These are phyloP conservation scores for Termitomyces sp. DNA, from an alignment of 768 basidiomycete species.

Conservation along the genomic window DNA sequence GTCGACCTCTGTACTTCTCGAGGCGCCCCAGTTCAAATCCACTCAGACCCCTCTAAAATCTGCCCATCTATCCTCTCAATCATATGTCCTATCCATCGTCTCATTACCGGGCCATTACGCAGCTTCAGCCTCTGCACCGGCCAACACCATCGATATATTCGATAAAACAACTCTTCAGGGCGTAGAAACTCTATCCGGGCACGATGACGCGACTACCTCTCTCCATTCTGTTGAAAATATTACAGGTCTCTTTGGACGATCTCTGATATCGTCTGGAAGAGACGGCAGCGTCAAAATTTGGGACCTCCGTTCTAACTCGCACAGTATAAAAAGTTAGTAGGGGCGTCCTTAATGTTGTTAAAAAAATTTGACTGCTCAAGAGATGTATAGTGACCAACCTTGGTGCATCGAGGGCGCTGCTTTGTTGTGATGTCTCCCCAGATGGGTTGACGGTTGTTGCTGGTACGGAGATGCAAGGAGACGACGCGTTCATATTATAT, in stretches of 20 bases:
- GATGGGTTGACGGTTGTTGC: slow-evolving; percentile 76
- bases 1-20: slow-evolving; percentile 22
- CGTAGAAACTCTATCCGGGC: slow-evolving; percentile 49
- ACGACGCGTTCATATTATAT: slow-evolving; percentile 81
- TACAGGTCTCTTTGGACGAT: slow-evolving; percentile 35
- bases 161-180: slow-evolving; percentile 52
- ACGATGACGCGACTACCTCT: slow-evolving; percentile 53
- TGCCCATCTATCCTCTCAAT: slow-evolving; percentile 31
- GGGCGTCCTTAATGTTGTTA: background rate
- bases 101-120: slow-evolving; percentile 47
- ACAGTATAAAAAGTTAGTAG: slow-evolving; percentile 58
- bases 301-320: slow-evolving; percentile 60
- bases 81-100: slow-evolving; percentile 63
- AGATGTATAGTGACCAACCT: slow-evolving; percentile 43
- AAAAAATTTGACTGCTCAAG: slow-evolving; percentile 35
- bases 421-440: slow-evolving; percentile 67
- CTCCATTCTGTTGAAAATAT: slow-evolving; percentile 42
- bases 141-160: slow-evolving; percentile 66
- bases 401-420: slow-evolving; percentile 39
- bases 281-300: slow-evolving; percentile 72
- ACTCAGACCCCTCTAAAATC: slow-evolving; percentile 22
- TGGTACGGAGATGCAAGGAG: slow-evolving; percentile 76
- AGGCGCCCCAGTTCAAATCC: slow-evolving; percentile 22
- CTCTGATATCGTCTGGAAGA: slow-evolving; percentile 62
- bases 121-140: slow-evolving; percentile 56